These are phyloP conservation scores for Calonectria montana DNA, from an alignment of 2,329 filamentous ascomycete genomes.

Conservation along the genomic window DNA sequence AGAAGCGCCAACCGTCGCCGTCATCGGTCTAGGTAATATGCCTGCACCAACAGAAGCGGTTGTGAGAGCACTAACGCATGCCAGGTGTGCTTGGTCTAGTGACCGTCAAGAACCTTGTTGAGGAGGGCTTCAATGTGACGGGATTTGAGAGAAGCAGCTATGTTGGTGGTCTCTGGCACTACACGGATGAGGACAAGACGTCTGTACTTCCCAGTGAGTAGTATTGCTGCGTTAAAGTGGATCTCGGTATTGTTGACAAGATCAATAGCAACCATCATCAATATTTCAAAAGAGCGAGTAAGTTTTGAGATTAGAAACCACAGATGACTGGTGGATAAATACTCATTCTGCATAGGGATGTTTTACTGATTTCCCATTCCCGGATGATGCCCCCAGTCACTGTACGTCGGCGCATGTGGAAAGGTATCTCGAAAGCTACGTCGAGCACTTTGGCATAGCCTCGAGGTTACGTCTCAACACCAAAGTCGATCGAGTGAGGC, in stretches of 20 bases:
- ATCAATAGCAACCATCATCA: constrained; percentile 42
- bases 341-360: constrained; percentile 40
- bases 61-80: not conserved
- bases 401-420: constrained; percentile 41
- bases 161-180: constrained; percentile 58
- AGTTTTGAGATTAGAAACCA: not conserved
- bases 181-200: constrained; percentile 51
- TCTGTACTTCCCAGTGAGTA: constrained; percentile 49
- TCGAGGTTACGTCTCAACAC: constrained; percentile 41
- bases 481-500: constrained; percentile 30
- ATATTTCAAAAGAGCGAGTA: constrained; percentile 48
- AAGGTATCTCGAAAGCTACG: constrained; percentile 49
- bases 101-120: constrained; percentile 53
- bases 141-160: constrained; percentile 55
- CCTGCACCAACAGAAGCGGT: not conserved
- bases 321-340: not conserved
- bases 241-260: constrained; percentile 5
- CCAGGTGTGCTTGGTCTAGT: constrained; percentile 51
- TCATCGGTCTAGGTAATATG: constrained; percentile 44
- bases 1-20: constrained; percentile 37
- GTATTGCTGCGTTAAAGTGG: not conserved
- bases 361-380: constrained; percentile 51
- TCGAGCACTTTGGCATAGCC: constrained; percentile 45
- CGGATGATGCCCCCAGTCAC: constrained; percentile 39
- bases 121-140: constrained; percentile 56